A percentile compares a stretch with the other conserved stretches of the same genome.
Evolutionary conservation across 2,329 filamentous ascomycete species (phyloP).

Genomic region (Zymoseptoria crescenta): DNA sequence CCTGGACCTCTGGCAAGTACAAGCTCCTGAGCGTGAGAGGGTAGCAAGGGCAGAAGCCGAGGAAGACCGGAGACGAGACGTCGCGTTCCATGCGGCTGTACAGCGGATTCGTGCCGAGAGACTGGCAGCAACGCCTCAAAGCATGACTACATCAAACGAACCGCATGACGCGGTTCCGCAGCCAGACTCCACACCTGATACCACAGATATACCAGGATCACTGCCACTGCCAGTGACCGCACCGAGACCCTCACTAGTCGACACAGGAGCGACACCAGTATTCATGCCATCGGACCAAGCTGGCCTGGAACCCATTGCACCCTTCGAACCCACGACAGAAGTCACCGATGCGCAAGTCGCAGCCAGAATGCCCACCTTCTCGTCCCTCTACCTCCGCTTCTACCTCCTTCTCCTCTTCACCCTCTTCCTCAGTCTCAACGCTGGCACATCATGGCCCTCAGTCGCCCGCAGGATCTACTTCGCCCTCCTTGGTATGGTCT

Average conservation of each 20-base stretch:
- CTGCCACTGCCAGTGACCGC: conserved; percentile 48
- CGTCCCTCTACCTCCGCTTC: conserved; percentile 54
- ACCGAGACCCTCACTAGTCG: conserved; percentile 26
- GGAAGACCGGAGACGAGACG: conserved; percentile 20
- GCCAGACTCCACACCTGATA: not conserved
- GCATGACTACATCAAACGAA: not conserved
- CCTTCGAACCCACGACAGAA: conserved; percentile 31
- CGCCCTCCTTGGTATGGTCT: conserved; percentile 59
- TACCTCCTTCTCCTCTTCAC: conserved; percentile 52
- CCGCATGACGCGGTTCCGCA: not conserved
- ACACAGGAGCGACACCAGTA: conserved; percentile 44
- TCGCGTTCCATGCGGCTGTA: conserved; percentile 16
- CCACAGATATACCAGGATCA: conserved; percentile 24
- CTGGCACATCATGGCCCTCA: conserved; percentile 49
- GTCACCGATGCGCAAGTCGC: conserved; percentile 10
- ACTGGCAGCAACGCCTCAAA: conserved; percentile 5
- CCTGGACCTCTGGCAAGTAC: conserved; percentile 60
- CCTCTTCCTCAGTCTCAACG: conserved; percentile 52
- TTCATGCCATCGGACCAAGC: conserved; percentile 55
- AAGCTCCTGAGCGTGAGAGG: conserved; percentile 43
- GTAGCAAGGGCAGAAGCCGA: conserved; percentile 39
- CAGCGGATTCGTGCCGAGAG: conserved; percentile 19
- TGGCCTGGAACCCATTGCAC: conserved; percentile 26
- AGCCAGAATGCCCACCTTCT: conserved; percentile 34
- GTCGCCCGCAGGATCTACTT: conserved; percentile 47